Conservation (phyloP, 2,329 filamentous ascomycete species). For the Microdochium nivale region DNA sequence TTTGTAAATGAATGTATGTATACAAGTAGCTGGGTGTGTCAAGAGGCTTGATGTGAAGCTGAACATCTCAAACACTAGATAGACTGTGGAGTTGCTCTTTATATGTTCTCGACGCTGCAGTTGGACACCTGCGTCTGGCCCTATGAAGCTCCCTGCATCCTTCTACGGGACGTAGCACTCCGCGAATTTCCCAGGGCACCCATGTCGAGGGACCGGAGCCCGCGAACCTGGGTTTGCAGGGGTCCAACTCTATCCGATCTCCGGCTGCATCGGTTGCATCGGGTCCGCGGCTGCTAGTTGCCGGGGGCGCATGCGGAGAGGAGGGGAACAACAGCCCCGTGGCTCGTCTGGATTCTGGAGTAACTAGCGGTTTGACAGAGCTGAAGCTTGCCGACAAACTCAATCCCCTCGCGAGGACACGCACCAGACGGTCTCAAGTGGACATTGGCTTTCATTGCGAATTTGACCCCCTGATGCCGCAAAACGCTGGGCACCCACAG, state of each 20-base stretch:
- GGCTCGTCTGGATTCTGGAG: too few relatives aligned
- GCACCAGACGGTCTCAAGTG: too few relatives aligned
- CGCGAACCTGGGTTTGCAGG: not conserved
- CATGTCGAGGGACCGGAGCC: not conserved
- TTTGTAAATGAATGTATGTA: not conserved
- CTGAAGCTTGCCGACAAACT: too few relatives aligned
- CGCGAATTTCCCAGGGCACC: not conserved
- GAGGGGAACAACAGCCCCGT: too few relatives aligned
- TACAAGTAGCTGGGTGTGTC: not conserved
- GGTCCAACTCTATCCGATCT: not conserved
- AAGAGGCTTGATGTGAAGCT: not conserved
- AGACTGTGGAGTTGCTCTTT: too few relatives aligned
- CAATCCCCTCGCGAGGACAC: too few relatives aligned
- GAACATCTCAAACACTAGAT: not conserved
- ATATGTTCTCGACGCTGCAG: not conserved
- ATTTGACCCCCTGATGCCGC: too few relatives aligned
- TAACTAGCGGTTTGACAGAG: too few relatives aligned
- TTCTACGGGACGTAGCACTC: not conserved
- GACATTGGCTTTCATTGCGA: too few relatives aligned
- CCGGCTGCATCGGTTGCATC: not conserved
- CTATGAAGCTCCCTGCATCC: not conserved
- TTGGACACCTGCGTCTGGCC: not conserved
- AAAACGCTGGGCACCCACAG: too few relatives aligned
- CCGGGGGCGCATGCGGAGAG: not conserved
- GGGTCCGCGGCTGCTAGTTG: not conserved